A percentile compares a stretch with the other conserved stretches of the same genome.
These are phyloP conservation scores for Hyphodiscus hymeniophilus DNA, from an alignment of 495 filamentous ascomycete genomes.

Conservation along the genomic window DNA sequence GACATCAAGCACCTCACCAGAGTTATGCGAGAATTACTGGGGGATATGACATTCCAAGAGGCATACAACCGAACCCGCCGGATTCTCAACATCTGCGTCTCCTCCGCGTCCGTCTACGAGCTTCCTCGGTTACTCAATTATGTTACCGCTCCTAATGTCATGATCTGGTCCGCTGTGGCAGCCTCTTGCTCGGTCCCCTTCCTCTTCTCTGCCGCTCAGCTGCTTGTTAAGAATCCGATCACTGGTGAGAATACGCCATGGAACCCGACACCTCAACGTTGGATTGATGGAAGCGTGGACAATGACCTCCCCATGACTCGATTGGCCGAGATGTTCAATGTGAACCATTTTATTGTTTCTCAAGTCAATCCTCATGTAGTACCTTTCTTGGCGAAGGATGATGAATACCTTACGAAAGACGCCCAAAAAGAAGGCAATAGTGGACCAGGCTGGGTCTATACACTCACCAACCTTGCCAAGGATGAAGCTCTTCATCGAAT, in stretches of 20 bases:
- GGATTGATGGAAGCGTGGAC: conserved; percentile 91
- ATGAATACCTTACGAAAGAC: conserved; percentile 38
- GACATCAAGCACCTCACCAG: conserved; percentile 72
- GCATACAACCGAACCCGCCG: conserved; percentile 86
- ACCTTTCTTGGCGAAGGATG: conserved; percentile 72
- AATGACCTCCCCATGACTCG: conserved; percentile 90
- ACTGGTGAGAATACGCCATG: conserved; percentile 73
- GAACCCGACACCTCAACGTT: conserved; percentile 75
- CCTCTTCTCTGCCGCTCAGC: conserved; percentile 65
- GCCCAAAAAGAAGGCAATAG: conserved; percentile 28
- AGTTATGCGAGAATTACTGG: conserved; percentile 72
- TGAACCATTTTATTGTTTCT: conserved; percentile 96
- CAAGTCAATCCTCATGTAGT: conserved; percentile 94
- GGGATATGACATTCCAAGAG: conserved; percentile 90
- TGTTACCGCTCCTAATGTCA: conserved; percentile 83
- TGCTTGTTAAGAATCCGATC: conserved; percentile 78
- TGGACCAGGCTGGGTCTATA: conserved; percentile 54
- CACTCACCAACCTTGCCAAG: conserved; percentile 66
- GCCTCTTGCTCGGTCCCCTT: conserved; percentile 90
- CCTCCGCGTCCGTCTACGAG: conserved; percentile 78
- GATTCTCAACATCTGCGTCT: conserved; percentile 90
- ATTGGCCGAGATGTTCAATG: conserved; percentile 92
- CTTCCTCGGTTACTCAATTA: conserved; percentile 84
- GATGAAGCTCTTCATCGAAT: conserved; percentile 75
- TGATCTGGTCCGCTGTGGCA: conserved; percentile 94